Evolutionary conservation across 2,329 filamentous ascomycete species (phyloP), one percentile per base, ranked within the genome.

Genomic region (Talaromyces sp.): DNA sequence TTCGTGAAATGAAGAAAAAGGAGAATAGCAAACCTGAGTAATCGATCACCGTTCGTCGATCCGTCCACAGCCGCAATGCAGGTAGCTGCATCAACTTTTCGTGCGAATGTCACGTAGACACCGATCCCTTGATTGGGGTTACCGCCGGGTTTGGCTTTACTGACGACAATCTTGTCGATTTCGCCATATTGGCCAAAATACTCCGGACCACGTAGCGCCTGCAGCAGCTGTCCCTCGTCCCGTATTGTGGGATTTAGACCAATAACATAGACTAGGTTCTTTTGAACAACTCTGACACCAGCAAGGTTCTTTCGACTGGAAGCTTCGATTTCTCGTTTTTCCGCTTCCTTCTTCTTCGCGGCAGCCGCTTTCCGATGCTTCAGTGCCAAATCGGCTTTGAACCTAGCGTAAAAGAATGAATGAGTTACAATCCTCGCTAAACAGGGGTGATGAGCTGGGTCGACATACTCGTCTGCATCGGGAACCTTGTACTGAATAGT

Each of bases 131-230:
- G 89, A 64, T 91, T 89, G 56, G 81, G 79, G 57, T 82, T 79
- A 35, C 81, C 78, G 46, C 81, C 80, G 62, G 93, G 90, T 73
- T 96, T 96, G 40, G 91, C 85, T 73, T 96, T 97, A 80, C 92
- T 97, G 64, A 99, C 96, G 56, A 96, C 96, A 58, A 99, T 97
- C 75, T 99, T 99, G 70, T 96, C 89, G 65, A 99, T 99, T 70
- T 93, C 94, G 66, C 94, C 94, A 71, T 99, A 99, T 73, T 99
- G 94, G 5, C 94, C 94, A 68, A 99, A 99, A 71, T 97, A 99
- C 68, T 97, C 89, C 51, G 86, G 85, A 62, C 92, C 92, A 58
- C 95, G 87, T 48, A 99, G 79, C 0, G 92, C 97, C 73, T 93
- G 90, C 48, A 97, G 82, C 2, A 99, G 80, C 59, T 76, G 73